Conservation (phyloP, 225 moss, liverwort and hornwort species). For the Ulota crispa region DNA sequence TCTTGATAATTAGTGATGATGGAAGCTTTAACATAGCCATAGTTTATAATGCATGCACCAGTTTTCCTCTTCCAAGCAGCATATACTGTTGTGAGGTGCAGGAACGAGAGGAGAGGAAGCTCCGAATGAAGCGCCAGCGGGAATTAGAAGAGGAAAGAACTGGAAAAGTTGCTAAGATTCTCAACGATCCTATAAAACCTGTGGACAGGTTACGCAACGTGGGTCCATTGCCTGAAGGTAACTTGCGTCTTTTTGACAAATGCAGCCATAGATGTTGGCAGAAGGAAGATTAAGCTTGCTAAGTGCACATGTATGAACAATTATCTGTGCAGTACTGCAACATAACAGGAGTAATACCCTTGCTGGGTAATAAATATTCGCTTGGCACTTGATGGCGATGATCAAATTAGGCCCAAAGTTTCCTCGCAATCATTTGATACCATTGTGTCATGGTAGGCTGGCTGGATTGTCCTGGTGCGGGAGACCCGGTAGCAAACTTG, state of each 20-base stretch:
- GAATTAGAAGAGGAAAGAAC: conserved; percentile 68
- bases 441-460: conserved; percentile 56
- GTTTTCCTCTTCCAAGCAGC: conserved; percentile 7
- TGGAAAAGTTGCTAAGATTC: conserved; percentile 45
- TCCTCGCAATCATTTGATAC: not conserved
- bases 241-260: not conserved
- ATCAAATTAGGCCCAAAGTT: not conserved
- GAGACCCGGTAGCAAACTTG: conserved; percentile 66
- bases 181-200: conserved; percentile 36
- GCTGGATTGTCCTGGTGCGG: conserved; percentile 94
- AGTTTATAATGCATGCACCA: conserved; percentile 1
- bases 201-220: conserved; percentile 52
- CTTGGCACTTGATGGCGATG: conserved; percentile 11
- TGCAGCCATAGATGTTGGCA: not conserved
- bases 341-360: not conserved
- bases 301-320: not conserved
- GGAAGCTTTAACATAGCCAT: not conserved
- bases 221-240: conserved; percentile 70
- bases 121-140: conserved; percentile 80
- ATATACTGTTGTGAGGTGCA: conserved; percentile 28
- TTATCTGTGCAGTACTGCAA: conserved; percentile 3
- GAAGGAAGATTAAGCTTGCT: not conserved
- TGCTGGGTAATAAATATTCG: not conserved
- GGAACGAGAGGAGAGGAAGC: conserved; percentile 88
- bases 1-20: conserved; percentile 7